A percentile compares a stretch with the other conserved stretches of the same genome.
phyloP scores from a whole-genome alignment of 2,329 filamentous ascomycete genomes.

The Leptographium procerum region DNA sequence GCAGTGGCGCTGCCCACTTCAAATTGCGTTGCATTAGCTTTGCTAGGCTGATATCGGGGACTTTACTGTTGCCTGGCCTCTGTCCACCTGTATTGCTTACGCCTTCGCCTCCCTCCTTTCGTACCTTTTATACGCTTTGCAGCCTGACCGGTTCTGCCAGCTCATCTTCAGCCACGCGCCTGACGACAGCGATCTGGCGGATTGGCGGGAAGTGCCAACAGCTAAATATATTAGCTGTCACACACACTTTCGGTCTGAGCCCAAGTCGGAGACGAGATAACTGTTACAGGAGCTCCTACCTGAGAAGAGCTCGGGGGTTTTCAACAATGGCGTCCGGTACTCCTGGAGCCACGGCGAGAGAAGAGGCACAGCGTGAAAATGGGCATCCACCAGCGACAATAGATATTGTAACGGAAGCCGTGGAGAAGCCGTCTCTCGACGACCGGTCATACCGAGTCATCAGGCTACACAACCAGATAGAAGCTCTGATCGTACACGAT shows the following conservation, averaged over 20 bases:
- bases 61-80: neutral
- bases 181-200: neutral
- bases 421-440: constrained; percentile 78
- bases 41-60: neutral
- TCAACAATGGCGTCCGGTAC: neutral
- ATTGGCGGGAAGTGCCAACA: neutral
- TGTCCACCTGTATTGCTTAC: neutral
- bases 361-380: neutral
- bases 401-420: constrained; percentile 51
- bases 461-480: constrained; percentile 71
- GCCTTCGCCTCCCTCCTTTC: neutral
- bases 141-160: neutral
- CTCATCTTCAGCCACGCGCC: neutral
- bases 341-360: neutral
- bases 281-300: no score
- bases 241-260: neutral
- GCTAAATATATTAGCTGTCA: neutral
- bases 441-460: constrained; percentile 83
- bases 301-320: neutral
- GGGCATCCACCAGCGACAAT: constrained; percentile 17
- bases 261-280: neutral
- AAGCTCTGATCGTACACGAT: constrained; percentile 88
- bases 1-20: neutral
- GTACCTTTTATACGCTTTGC: neutral
- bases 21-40: neutral